Base-by-base conservation (phyloP, 164 flowering plant genomes). In the Warburgia ugandensis region DNA sequence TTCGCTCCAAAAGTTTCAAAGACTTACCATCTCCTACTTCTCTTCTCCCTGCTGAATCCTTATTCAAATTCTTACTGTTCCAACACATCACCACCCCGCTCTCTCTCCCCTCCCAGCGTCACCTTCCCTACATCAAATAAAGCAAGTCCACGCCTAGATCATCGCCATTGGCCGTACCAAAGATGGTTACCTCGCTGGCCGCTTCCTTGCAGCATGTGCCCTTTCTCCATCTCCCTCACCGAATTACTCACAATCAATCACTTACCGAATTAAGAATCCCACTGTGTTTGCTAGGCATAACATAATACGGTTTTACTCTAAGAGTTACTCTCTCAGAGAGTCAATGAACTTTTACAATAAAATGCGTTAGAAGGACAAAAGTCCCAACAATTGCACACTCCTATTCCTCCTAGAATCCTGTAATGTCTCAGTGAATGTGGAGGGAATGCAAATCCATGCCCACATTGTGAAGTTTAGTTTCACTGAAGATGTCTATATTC, bases 321-420 rank as follows among this genome's bases (percentile, higher is more conserved):
- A 52, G 56, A 46, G 52, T n/a, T 29, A 40, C 23, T 40, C 35
- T 2, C 62, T 62, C 0, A 5, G 30, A 6, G 27, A 53, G 43
- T 42, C 59, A 16, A 26, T 64, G 9, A 47, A 11, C 12, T 20
- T 45, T 9, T 64, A 64, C 22, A 21, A 55, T 28, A 20, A 33
- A 25, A 52, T 58, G 59, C 29, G 46, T 30, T 28, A 16, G 4
- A 6, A 51, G n/a, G 17, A 13, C n/a, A 10, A 33, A 20, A 44
- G 22, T 8, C 73, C 73, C 12, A 77, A 77, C 45, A 66, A 70
- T 4, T 68, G 68, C 31, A 77, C 77, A 13, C 71, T 63, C 46
- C 72, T 77, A 5, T 77, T 77, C 52, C 43, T 75, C 6, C 56
- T 77, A 31, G 77, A 75, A 45, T 77, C 72, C 16, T 77, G 83